Evolutionary conservation across 2,329 filamentous ascomycete genomes (phyloP), one percentile per base, ranked within the genome.

Genomic region (Diaporthe ampelina): DNA sequence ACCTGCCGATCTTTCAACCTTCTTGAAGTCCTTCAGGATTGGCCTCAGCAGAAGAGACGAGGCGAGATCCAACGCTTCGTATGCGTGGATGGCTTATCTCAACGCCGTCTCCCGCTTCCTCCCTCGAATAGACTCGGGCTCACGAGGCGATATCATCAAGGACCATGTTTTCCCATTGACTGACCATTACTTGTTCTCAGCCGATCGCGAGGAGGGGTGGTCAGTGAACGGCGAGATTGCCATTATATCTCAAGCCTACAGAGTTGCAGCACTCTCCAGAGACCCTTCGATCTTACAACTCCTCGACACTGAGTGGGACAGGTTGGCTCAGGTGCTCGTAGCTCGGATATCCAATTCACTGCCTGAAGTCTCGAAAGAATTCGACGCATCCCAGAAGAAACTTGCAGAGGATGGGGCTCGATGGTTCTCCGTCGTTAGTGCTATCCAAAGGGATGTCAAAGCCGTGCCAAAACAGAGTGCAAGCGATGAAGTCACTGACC

Each of bases 311-410:
- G 86, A 92, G 76, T 97, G 94, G 94, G 81, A 85, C 3, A 85
- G 85, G 1, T 82, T 95, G n/a, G 89, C 90, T 0, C 84, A 89
- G 1, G 81, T 87, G 0, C 84, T 98, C n/a, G 86, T 92, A 35
- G 86, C 91, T 43, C 88, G 89, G 50, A 91, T 98, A 73, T 92
- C 91, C 71, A 90, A 90, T 8, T 97, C 95, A 0, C 88, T 94
- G 7, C 95, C 95, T 0, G 95, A 96, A 80, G 91, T 96, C 73
- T 95, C 95, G 0, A 93, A 93, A 76, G 93, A 95, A 24, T 94
- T 94, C 77, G 88, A 90, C 35, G 87, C 88, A 56, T 97, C 94
- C 0, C 95, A 98, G 80, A 88, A 90, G 68, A 86, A 86, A 54
- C 87, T 97, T 35, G 89, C 90, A 13, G 87, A 91, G 9, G 89